These are phyloP conservation scores for Clonostachys rhizophaga DNA, from an alignment of 2,329 filamentous ascomycete genomes.

Conservation along the genomic window DNA sequence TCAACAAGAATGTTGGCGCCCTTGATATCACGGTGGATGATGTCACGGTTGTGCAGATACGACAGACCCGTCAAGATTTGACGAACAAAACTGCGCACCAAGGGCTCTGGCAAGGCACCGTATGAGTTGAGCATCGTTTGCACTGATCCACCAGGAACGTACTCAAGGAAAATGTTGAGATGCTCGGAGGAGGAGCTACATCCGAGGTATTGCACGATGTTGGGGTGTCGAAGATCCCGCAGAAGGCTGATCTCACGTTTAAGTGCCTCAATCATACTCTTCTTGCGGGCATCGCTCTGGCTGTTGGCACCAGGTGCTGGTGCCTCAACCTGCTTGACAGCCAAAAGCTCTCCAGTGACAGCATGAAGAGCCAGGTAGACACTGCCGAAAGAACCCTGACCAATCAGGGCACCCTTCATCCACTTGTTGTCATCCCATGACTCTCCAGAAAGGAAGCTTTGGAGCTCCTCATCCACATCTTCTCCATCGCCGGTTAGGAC, in stretches of 20 bases:
- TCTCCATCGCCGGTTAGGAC: slow-evolving; percentile 88
- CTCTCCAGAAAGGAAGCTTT: slow-evolving; percentile 85
- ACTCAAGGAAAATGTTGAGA: slow-evolving; percentile 99
- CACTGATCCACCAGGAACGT: slow-evolving; percentile 94
- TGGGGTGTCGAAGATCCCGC: slow-evolving; percentile 89
- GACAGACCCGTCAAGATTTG: slow-evolving; percentile 91
- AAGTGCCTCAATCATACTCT: slow-evolving; percentile 94
- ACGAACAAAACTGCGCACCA: slow-evolving; percentile 93
- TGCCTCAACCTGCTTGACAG: slow-evolving; percentile 96
- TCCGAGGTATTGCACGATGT: slow-evolving; percentile 97
- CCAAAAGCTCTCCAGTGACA: slow-evolving; percentile 94
- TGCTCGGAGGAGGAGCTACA: slow-evolving; percentile 87
- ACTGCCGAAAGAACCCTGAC: slow-evolving; percentile 92
- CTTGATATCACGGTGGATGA: slow-evolving; percentile 98
- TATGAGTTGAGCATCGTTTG: slow-evolving; percentile 99
- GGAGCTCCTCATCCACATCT: slow-evolving; percentile 82
- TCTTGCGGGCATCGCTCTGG: slow-evolving; percentile 85
- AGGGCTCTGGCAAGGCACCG: slow-evolving; percentile 85
- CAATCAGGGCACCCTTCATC: slow-evolving; percentile 98
- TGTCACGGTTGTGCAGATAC: slow-evolving; percentile 90
- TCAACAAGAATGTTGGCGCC: slow-evolving; percentile 98
- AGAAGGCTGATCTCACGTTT: slow-evolving; percentile 95
- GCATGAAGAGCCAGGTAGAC: slow-evolving; percentile 94
- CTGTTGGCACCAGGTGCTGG: slow-evolving; percentile 74
- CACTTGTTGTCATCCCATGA: slow-evolving; percentile 97